Conservation (phyloP, 192 early-diverging fungal species). For the Backusella tarrabulga region DNA sequence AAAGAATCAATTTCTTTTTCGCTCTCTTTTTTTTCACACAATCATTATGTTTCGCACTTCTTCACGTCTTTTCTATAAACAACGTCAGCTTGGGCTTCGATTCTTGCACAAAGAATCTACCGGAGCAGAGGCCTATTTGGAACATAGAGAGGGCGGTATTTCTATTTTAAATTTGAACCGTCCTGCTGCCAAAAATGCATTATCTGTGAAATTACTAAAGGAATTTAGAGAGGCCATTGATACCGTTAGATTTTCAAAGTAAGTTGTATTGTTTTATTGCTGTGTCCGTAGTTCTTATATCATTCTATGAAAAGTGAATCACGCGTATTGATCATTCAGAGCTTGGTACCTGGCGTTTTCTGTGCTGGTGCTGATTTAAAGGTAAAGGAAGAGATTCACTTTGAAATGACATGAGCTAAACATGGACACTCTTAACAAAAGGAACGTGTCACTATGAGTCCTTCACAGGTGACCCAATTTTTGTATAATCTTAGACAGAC, state of each 20-base stretch:
- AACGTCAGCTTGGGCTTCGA: not conserved
- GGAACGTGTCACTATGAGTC: conserved; percentile 83
- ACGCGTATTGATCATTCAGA: conserved; percentile 81
- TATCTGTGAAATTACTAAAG: conserved; percentile 74
- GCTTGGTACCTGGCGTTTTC: conserved; percentile 79
- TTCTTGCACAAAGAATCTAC: not conserved
- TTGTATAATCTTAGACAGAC: conserved; percentile 72
- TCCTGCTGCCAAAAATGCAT: conserved; percentile 84
- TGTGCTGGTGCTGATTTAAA: conserved; percentile 97
- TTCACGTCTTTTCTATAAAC: not conserved
- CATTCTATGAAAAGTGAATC: conserved; percentile 38
- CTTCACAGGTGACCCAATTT: conserved; percentile 75
- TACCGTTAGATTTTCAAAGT: conserved; percentile 62
- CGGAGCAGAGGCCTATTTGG: conserved; percentile 38
- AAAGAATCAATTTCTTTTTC: not conserved
- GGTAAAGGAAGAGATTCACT: conserved; percentile 37
- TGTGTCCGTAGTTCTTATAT: not conserved
- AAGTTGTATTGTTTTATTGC: conserved; percentile 17
- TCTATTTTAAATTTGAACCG: conserved; percentile 79
- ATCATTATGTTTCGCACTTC: not conserved
- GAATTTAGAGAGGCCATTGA: conserved; percentile 69
- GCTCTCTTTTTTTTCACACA: not conserved
- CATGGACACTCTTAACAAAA: conserved; percentile 19
- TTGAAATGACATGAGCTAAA: not conserved
- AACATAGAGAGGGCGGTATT: conserved; percentile 63